Evolutionary conservation across 768 basidiomycete species (phyloP), one percentile per base, ranked within the genome.

Genomic region (Hortiboletus flavorubellus): DNA sequence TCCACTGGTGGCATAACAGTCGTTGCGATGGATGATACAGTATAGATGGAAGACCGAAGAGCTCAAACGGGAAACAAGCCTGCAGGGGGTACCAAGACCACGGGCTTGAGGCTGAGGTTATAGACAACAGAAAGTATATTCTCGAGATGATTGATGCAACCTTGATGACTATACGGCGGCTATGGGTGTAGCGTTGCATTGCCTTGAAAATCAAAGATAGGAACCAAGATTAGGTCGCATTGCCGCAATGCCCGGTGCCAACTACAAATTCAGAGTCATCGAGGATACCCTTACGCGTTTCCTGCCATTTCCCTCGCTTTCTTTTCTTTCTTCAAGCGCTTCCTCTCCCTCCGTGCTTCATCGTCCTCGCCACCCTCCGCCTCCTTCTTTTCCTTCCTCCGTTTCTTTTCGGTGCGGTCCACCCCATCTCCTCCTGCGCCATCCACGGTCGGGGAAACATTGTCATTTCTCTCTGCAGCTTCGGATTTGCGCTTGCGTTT

Each of bases 401-500:
- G 78, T 49, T 78, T 79, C 59, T 78, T 80, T 66, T 87, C 86
- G 2, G 76, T 73, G 59, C 76, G 78, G 5, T 82, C 84, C 9
- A 70, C 73, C 21, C 74, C 80, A 16, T 76, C 80, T 26, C 60
- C 78, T 39, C 64, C 72, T 23, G 67, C 68, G n/a, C 31, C 59
- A 18, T 72, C 72, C 33, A 53, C 64, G 1, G 67, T 71, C 68
- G 78, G 74, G 12, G 80, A 72, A 23, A 76, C 71, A 51, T 80
- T 76, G n/a, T 63, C 75, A 16, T 68, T 76, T 21, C 55, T 62
- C 38, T 75, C 82, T 0, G 73, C 70, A 8, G 67, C 78, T 58
- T 85, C 87, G 1, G 85, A 86, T 66, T 89, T 89, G 46, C 89
- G 83, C 71, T 92, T 93, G 50, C 91, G 83, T 68, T 96, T 95